Evolutionary conservation across 2,329 filamentous ascomycete genomes (phyloP), one percentile per base, ranked within the genome.

Genomic region (Davidsoniella australis): DNA sequence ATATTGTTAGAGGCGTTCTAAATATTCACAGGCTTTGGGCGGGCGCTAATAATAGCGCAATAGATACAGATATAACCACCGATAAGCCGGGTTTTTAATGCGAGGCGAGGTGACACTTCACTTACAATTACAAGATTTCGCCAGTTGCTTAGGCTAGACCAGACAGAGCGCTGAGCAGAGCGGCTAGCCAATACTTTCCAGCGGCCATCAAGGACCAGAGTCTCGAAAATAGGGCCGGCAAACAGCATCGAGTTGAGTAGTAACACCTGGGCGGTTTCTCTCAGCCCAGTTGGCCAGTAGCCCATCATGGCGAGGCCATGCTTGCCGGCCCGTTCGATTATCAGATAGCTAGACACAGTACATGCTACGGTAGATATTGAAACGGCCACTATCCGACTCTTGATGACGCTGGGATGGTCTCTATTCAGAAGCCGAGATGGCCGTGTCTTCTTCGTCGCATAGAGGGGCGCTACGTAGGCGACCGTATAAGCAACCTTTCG

Each of bases 401-500:
- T 81, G 66, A 98, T 96, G 46, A 93, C 86, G 9, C 82, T 81
- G 8, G 88, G 86, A 24, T 85, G 82, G 74, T 96, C 88, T 60
- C 91, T 80, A 53, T 84, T 85, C 24, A 93, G 74, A 49, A 73
- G 76, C 23, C 77, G 73, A 6, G 85, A 91, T 5, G 88, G 87
- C 47, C 88, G 78, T 4, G 89, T 93, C 17, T 77, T 73, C 3
- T 77, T 64, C 17, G 82, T 91, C 55, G 89, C 70, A 68, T 98
- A 95, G 64, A 96, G 86, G 20, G 91, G 89, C 3, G 84, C 68
- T 58, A 98, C 85, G 66, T 96, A 98, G 67, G 86, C 66, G 57
- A 87, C 63, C n/a, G 86, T 94, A 65, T 93, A 94, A 54, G 80
- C 64, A 54, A 88, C 66, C 85, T 84, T 52, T 61, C 12, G 8